Evolutionary conservation across 768 basidiomycete genomes (phyloP).

Genomic region (Russula sp.): DNA sequence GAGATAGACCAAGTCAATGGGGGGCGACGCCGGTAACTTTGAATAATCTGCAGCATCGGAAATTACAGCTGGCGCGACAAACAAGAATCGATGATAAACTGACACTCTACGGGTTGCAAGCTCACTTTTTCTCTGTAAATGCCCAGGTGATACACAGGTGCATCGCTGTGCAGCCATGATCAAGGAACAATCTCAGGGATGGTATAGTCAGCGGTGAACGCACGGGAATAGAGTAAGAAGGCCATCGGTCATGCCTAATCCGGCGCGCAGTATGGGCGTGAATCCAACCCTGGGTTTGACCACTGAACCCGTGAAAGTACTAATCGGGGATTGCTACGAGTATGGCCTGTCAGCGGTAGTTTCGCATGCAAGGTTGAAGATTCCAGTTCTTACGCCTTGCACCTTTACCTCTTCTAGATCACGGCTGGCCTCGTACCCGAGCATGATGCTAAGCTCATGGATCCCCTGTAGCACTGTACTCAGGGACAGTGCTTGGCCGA

Average conservation of each 20-base stretch:
- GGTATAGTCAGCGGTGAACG: conserved; percentile 26
- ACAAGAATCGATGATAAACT: conserved; percentile 19
- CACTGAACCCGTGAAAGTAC: conserved; percentile 63
- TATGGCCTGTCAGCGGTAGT: background rate
- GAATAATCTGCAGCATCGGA: conserved; percentile 60
- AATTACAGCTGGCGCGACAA: background rate
- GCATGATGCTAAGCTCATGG: conserved; percentile 61
- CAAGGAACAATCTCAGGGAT: background rate
- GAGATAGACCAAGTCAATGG: conserved; percentile 78
- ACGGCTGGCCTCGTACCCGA: conserved; percentile 80
- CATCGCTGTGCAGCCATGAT: conserved; percentile 36
- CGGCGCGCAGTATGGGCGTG: conserved; percentile 88
- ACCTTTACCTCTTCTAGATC: conserved; percentile 56
- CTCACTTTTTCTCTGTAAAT: conserved; percentile 81
- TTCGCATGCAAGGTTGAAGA: background rate
- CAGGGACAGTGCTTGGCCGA: background rate
- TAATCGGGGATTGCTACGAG: conserved; percentile 62
- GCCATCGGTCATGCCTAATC: conserved; percentile 88
- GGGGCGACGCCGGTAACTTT: conserved; percentile 69
- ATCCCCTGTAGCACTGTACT: conserved; percentile 44
- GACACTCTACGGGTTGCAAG: conserved; percentile 88
- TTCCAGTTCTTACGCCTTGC: conserved; percentile 46
- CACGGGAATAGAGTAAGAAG: conserved; percentile 80
- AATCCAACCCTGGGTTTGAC: conserved; percentile 78
- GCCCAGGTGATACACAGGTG: conserved; percentile 87